Evolutionary conservation across 768 basidiomycete species (phyloP).

Genomic region (Lactarius tabidus): DNA sequence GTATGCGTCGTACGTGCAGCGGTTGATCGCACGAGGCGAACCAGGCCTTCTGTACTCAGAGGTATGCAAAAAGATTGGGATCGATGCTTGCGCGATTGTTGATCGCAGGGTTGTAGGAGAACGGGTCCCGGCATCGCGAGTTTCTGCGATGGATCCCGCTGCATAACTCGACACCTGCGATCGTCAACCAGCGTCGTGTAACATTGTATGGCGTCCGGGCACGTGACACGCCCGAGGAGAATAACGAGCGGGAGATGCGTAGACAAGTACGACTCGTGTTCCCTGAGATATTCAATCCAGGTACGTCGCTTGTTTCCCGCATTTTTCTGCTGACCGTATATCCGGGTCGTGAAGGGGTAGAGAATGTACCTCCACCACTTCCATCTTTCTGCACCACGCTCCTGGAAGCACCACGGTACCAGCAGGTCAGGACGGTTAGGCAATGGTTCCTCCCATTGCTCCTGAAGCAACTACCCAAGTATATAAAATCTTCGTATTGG

Average conservation of each 20-base stretch:
- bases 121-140: constrained; percentile 59
- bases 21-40: constrained; percentile 78
- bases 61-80: constrained; percentile 36
- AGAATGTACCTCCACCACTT: constrained; percentile 14
- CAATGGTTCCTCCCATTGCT: constrained; percentile 75
- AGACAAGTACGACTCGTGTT: constrained; percentile 61
- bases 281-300: constrained; percentile 53
- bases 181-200: constrained; percentile 65
- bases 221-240: constrained; percentile 67
- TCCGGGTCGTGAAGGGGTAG: background rate
- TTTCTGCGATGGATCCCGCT: constrained; percentile 74
- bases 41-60: constrained; percentile 50
- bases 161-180: constrained; percentile 51
- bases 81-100: background rate
- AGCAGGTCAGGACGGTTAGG: constrained; percentile 65
- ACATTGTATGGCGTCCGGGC: constrained; percentile 65
- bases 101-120: constrained; percentile 33
- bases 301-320: background rate
- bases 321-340: background rate
- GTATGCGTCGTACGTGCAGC: constrained; percentile 70
- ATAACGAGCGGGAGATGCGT: constrained; percentile 65
- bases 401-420: constrained; percentile 59
- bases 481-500: background rate
- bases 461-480: constrained; percentile 52
- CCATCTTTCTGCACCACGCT: constrained; percentile 44